A percentile compares a stretch with the other conserved stretches of the same genome.
phyloP scores from a whole-genome alignment of 805 yeast genomes.

The Kurtzmaniella fragi region DNA sequence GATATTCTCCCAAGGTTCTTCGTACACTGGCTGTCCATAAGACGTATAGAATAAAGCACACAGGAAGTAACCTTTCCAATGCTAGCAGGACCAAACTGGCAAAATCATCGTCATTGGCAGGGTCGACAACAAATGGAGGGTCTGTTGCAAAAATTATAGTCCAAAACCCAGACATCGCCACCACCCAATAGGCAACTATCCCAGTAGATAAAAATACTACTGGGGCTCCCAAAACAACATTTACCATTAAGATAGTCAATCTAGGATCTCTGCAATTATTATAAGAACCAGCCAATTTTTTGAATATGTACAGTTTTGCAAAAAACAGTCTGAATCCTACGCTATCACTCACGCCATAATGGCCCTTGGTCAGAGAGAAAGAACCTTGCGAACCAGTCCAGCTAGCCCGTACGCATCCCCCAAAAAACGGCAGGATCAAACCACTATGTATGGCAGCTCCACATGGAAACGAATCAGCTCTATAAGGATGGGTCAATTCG shows the following conservation, averaged over 20 bases:
- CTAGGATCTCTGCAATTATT: slow-evolving; percentile 70
- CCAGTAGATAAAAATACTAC: slow-evolving; percentile 50
- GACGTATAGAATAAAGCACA: slow-evolving; percentile 63
- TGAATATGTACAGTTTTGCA: slow-evolving; percentile 68
- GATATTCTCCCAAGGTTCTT: slow-evolving; percentile 36
- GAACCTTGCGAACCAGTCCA: slow-evolving; percentile 47
- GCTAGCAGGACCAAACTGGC: slow-evolving; percentile 67
- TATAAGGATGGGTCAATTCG: slow-evolving; percentile 50
- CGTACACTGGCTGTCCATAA: slow-evolving; percentile 57
- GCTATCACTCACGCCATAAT: slow-evolving; percentile 48
- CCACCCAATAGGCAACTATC: slow-evolving; percentile 48
- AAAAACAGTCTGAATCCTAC: slow-evolving; percentile 65
- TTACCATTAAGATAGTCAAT: slow-evolving; percentile 47
- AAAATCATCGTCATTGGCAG: slow-evolving; percentile 45
- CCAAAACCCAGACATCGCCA: slow-evolving; percentile 73
- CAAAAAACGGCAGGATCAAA: slow-evolving; percentile 60
- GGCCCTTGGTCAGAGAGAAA: slow-evolving; percentile 48
- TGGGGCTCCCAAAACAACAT: slow-evolving; percentile 59
- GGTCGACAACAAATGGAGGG: slow-evolving; percentile 65
- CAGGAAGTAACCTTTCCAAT: slow-evolving; percentile 69
- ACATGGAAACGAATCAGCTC: slow-evolving; percentile 88
- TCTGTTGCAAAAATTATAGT: slow-evolving; percentile 70
- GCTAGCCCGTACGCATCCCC: slow-evolving; percentile 71
- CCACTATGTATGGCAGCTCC: slow-evolving; percentile 91
- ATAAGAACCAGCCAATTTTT: slow-evolving; percentile 24